A percentile compares a stretch with the other conserved stretches of the same genome.
Conservation (phyloP, 495 filamentous ascomycete genomes). For the Aspergillus heteromorphus region DNA sequence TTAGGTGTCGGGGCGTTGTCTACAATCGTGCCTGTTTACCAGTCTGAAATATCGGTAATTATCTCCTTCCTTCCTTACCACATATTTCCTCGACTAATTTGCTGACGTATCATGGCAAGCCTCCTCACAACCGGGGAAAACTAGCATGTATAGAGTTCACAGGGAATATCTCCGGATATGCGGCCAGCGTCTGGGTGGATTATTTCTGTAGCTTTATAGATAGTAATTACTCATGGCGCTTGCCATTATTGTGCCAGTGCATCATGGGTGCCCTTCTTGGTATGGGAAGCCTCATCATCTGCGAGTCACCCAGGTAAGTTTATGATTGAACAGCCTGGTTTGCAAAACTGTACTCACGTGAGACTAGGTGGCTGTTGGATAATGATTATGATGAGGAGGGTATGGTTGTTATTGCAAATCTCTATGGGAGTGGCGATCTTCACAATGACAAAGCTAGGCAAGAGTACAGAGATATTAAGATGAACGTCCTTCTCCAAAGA, state of each 20-base stretch:
- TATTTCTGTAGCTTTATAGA: constrained; percentile 93
- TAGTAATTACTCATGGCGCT: constrained; percentile 80
- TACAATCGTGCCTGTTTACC: constrained; percentile 96
- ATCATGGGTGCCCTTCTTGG: constrained; percentile 84
- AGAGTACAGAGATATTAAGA: constrained; percentile 97
- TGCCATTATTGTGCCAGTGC: constrained; percentile 89
- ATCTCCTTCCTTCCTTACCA: not conserved
- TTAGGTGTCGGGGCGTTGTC: constrained; percentile 90
- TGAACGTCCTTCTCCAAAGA: constrained; percentile 87
- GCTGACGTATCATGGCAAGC: constrained; percentile 35
- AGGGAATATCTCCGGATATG: constrained; percentile 92
- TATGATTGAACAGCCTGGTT: not conserved
- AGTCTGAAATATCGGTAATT: constrained; percentile 76
- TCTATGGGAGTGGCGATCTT: constrained; percentile 93
- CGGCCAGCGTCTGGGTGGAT: constrained; percentile 96
- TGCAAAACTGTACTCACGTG: not conserved
- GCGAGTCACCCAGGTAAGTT: constrained; percentile 85
- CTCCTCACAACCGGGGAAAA: constrained; percentile 91
- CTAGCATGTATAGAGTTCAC: constrained; percentile 97
- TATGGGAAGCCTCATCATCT: constrained; percentile 83
- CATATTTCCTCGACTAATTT: not conserved
- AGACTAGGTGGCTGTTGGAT: constrained; percentile 82
- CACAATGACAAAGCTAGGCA: constrained; percentile 85
- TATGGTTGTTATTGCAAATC: constrained; percentile 94
- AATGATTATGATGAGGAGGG: constrained; percentile 98